A percentile compares a stretch with the other conserved stretches of the same genome.
These are phyloP conservation scores for Plasmodium billcollinsi DNA, from an alignment of 169 alveolate species.

Conservation along the genomic window DNA sequence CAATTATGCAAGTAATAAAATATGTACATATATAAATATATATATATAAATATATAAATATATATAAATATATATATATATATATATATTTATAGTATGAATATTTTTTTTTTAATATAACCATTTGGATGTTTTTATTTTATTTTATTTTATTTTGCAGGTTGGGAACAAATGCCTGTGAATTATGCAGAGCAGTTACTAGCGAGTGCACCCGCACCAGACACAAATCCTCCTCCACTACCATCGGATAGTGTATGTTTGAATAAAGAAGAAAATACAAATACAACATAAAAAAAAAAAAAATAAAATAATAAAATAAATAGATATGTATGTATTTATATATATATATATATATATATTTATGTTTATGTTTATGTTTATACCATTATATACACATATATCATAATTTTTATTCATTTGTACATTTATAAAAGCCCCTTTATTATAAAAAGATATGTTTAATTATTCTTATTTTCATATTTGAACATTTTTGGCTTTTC, in stretches of 20 bases:
- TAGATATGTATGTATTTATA: neutral
- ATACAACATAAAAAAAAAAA: slow-evolving; percentile 15
- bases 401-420: neutral
- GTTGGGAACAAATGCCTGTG: slow-evolving; percentile 71
- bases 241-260: slow-evolving; percentile 38
- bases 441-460: neutral
- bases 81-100: neutral
- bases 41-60: neutral
- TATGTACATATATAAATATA: neutral
- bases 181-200: slow-evolving; percentile 41
- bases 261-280: slow-evolving; percentile 23
- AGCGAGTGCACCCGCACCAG: slow-evolving; percentile 54
- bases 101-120: neutral
- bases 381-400: neutral
- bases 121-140: neutral
- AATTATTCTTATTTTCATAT: too few relatives aligned
- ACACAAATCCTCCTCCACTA: slow-evolving; percentile 72
- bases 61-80: neutral
- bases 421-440: neutral
- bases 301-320: neutral
- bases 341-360: neutral
- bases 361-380: neutral
- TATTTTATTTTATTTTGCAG: slow-evolving; percentile 10
- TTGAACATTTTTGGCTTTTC: too few relatives aligned
- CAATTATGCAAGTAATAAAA: slow-evolving; percentile 27